Base-by-base conservation (phyloP, 768 basidiomycete species). In the Psilocybe subaeruginosa region DNA sequence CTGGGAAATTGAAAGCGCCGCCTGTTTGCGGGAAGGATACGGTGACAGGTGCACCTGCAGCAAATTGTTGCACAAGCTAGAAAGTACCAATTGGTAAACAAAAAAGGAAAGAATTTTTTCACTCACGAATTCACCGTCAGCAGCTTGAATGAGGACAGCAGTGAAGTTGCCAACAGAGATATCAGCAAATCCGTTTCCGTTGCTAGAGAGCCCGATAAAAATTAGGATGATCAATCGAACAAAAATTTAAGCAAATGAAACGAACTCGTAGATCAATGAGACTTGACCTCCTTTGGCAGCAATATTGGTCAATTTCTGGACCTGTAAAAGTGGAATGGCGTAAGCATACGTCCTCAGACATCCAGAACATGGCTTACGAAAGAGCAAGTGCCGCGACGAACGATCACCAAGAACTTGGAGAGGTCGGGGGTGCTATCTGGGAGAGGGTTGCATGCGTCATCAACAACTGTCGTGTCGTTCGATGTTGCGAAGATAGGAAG, bases 401-500 rank as follows among this genome's bases (percentile, higher is more conserved):
- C 77, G 29, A 92, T 69, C 9, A 85, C 81, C 14, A 90, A 68
- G 57, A 80, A 84, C 12, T 70, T 68, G 2, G 81, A 80, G 2
- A 91, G 76, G 69, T 90, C 82, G 3, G 84, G 83, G 0, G 82
- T 83, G 37, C 66, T 71, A 56, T 76, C 80, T 3, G 87, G 83
- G 0, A 88, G 75, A 2, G 84, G 76, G 52, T 79, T 70, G 73
- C 90, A 92, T 0, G 85, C 88, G 64, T 88, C 86, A 66, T 84
- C 78, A 1, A 72, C 73, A 33, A 84, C 74, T 3, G 81, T 80
- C 2, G 82, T 79, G 64, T 87, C 78, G 14, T 77, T 84, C 8
- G 85, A 86, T 5, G 82, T 82, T n/a, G 84, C 85, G 59, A 81
- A 89, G 54, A 89, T 80, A 0, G 85, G 80, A 3, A 83, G 73